A percentile compares a stretch with the other conserved stretches of the same genome.
Conservation (phyloP, 208 protist genomes). For the Lotmaria passim region DNA sequence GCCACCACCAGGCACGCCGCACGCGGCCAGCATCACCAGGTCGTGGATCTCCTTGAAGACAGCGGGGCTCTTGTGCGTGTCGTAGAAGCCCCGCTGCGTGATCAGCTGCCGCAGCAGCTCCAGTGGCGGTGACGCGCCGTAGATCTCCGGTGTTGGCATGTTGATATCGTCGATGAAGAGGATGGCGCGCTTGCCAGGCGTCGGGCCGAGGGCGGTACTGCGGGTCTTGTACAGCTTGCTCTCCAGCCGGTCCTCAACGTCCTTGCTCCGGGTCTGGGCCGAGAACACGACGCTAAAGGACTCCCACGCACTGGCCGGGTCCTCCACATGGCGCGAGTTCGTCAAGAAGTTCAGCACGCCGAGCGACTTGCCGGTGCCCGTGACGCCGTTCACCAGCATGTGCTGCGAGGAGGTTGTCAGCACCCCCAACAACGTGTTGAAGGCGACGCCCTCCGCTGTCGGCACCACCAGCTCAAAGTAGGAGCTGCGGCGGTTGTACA, state of each 20-base stretch:
- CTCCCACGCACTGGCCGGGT: slow-evolving; percentile 81
- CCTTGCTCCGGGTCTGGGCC: slow-evolving; percentile 91
- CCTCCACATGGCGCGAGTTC: slow-evolving; percentile 67
- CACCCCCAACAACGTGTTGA: slow-evolving; percentile 82
- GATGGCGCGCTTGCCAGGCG: slow-evolving; percentile 87
- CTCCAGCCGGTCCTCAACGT: slow-evolving; percentile 95
- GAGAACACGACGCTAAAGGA: slow-evolving; percentile 93
- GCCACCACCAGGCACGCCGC: slow-evolving; percentile 96
- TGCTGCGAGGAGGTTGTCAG: slow-evolving; percentile 76
- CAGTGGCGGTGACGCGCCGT: slow-evolving; percentile 95
- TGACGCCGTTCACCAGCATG: slow-evolving; percentile 94
- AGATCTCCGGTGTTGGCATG: slow-evolving; percentile 95
- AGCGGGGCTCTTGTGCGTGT: slow-evolving; percentile 93
- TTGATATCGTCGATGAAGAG: slow-evolving; percentile 97
- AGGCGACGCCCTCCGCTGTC: slow-evolving; percentile 92
- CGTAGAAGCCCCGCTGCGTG: slow-evolving; percentile 92
- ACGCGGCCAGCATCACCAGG: slow-evolving; percentile 89
- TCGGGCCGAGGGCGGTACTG: slow-evolving; percentile 87
- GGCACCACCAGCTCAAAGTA: slow-evolving; percentile 97
- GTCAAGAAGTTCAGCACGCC: slow-evolving; percentile 76
- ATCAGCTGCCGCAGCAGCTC: slow-evolving; percentile 96
- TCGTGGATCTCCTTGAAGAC: slow-evolving; percentile 93
- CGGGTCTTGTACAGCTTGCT: slow-evolving; percentile 94
- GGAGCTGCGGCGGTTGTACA: slow-evolving; percentile 77
- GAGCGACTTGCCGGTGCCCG: slow-evolving; percentile 95